Base-by-base conservation (phyloP, 345 rosid genomes). In the Moringa oleifera region DNA sequence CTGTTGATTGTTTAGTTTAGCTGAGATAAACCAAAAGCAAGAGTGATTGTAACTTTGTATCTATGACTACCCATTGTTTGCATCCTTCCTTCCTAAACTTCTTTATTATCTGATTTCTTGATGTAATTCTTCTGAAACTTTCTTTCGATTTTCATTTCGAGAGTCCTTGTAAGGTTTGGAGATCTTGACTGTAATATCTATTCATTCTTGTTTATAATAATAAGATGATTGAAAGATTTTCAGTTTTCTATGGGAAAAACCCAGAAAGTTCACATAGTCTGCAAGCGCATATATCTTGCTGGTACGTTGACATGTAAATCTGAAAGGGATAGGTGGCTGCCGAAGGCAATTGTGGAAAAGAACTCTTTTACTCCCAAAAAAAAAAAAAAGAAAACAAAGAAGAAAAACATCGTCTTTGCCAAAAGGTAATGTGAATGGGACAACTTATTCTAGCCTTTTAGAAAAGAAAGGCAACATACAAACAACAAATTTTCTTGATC, bases 351-450 rank as follows among this genome's bases (percentile, higher is more conserved):
- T 18, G 33, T 46, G 18, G 21, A 25, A 20, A 57, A 57, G 15
- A 19, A 25, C 37, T 19, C 28, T 19, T 56, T 53, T 58, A 46
- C 0, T 50, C 2, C 36, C 7, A 11, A 21, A 50, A 28, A 22
- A 0, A 8, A 15, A 20, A 23, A 36, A 37, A 3, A 0, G 21
- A 20, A n/a, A 2, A 28, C 33, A 28, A 8, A 28, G 8, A 2
- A 28, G 33, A n/a, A n/a, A n/a, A n/a, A n/a, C n/a, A n/a, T n/a
- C n/a, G 33, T 28, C 33, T 2, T 28, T 28, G 33, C 33, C 0
- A 46, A 46, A 61, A 22, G 51, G 4, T 20, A 51, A 53, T 45
- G 68, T 33, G 72, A 72, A 67, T 25, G 22, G 36, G 67, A 57
- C 55, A 46, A 2, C 0, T 18, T 9, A 25, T 19, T 3, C 19